Conservation (phyloP, 2,329 filamentous ascomycete species). For the Colletotrichum destructivum region DNA sequence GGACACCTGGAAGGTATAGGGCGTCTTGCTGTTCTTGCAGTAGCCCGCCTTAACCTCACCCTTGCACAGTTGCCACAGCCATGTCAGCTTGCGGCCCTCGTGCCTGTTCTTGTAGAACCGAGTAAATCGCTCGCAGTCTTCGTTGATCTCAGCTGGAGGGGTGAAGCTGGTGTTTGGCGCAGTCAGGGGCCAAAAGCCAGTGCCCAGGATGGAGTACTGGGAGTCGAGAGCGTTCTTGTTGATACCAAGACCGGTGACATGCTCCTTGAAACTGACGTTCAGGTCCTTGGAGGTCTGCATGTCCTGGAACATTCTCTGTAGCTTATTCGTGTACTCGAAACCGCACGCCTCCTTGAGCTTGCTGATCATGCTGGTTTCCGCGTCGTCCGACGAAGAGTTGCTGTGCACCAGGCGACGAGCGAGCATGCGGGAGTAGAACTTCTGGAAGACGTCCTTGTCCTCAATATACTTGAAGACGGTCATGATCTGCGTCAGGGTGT, state of each 20-base stretch:
- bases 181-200: constrained; percentile 95
- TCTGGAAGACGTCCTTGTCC: constrained; percentile 99
- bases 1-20: constrained; percentile 97
- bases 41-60: constrained; percentile 96
- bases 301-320: constrained; percentile 99
- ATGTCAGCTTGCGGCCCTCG: constrained; percentile 94
- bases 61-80: constrained; percentile 99
- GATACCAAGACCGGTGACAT: constrained; percentile 75
- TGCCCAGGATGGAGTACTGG: constrained; percentile 92
- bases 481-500: constrained; percentile 93
- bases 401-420: constrained; percentile 95
- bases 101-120: constrained; percentile 98
- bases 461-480: constrained; percentile 99
- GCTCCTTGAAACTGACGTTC: constrained; percentile 89
- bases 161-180: constrained; percentile 91
- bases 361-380: constrained; percentile 99
- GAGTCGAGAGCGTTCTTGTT: constrained; percentile 85
- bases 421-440: constrained; percentile 98
- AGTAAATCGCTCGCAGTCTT: constrained; percentile 90
- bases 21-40: constrained; percentile 88
- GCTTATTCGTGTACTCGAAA: constrained; percentile 99
- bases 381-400: constrained; percentile 96
- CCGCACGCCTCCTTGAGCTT: constrained; percentile 99
- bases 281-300: constrained; percentile 99
- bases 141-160: constrained; percentile 86